Evolutionary conservation across 768 basidiomycete genomes (phyloP).

Genomic region (Udeniomyces megalosporus): DNA sequence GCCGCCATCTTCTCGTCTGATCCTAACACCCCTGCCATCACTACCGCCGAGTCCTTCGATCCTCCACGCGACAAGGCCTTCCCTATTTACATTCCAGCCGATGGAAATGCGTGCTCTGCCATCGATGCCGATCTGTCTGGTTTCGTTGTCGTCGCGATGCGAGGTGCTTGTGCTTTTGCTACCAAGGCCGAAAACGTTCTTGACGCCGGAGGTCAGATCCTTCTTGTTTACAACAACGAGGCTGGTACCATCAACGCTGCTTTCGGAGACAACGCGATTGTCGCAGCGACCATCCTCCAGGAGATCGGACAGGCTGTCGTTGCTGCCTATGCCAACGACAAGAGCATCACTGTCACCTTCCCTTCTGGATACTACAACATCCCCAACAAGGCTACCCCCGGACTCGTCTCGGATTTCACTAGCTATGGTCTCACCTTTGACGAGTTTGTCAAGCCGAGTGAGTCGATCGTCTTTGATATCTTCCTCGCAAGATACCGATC

Average conservation of each 20-base stretch:
- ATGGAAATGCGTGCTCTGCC: conserved; percentile 45
- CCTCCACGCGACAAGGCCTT: conserved; percentile 37
- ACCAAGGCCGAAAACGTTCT: conserved; percentile 41
- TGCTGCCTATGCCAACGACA: neutral
- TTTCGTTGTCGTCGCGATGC: conserved; percentile 42
- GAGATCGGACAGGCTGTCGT: neutral
- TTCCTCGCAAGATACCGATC: no score
- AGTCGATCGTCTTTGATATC: no score
- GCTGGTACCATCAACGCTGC: neutral
- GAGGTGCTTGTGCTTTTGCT: conserved; percentile 44
- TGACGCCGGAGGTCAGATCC: conserved; percentile 8
- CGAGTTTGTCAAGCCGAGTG: conserved; percentile 22
- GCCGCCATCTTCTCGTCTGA: conserved; percentile 35
- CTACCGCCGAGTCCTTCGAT: conserved; percentile 42
- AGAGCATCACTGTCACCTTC: conserved; percentile 7
- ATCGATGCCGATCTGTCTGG: conserved; percentile 37
- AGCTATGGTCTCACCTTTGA: conserved; percentile 9
- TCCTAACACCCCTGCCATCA: conserved; percentile 28
- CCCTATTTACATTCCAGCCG: conserved; percentile 43
- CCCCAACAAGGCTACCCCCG: conserved; percentile 39
- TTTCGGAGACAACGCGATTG: neutral
- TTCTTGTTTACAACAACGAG: neutral
- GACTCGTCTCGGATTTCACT: conserved; percentile 39
- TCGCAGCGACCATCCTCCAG: neutral
- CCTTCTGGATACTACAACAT: conserved; percentile 21